Base-by-base conservation (phyloP, 495 filamentous ascomycete genomes). In the Hypoxylon lienhwacheense region DNA sequence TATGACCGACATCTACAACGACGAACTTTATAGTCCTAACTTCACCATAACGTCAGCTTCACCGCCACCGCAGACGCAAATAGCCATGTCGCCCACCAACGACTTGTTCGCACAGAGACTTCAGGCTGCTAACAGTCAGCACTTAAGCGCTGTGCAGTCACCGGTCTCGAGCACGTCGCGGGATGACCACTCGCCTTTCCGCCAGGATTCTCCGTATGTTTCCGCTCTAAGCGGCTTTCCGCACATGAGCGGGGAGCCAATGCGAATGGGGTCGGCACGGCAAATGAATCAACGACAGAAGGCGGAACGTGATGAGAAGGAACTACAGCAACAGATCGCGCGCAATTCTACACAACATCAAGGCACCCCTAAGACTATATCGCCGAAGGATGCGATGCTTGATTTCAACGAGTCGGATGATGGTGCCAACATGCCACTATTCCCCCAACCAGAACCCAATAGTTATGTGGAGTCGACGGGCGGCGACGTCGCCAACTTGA, bases 371-470 rank as follows among this genome's bases (percentile, higher is more conserved):
- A 89, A 89, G 66, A 97, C 95, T 4, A 97, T 98, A 43, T 98
- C 93, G 10, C 93, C 93, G 22, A 95, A 97, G 75, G 93, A 97
- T 63, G 90, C 91, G 3, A 67, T 92, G 52, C 74, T 95, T 51
- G 92, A 96, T 19, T 96, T 90, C 67, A 78, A 85, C 47, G 87
- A 91, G 33, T 70, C 78, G 5, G 83, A 87, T 10, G 86, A 85
- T 0, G 85, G 87, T 44, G 72, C 80, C 5, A 79, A 80, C 48
- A 79, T 86, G 57, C 82, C 88, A 26, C 70, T 95, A 22, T 91
- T 91, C 70, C 82, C 87, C 22, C 67, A 66, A 67, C 57, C 79
- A 14, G 61, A 67, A 20, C 32, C 53, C 7, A 64, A 36, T 31
- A 61, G 45, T 20, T 73, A 67, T 16, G 43, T 68, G 41, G 66